Base-by-base conservation (phyloP, 768 basidiomycete genomes). In the Mycena maculata region DNA sequence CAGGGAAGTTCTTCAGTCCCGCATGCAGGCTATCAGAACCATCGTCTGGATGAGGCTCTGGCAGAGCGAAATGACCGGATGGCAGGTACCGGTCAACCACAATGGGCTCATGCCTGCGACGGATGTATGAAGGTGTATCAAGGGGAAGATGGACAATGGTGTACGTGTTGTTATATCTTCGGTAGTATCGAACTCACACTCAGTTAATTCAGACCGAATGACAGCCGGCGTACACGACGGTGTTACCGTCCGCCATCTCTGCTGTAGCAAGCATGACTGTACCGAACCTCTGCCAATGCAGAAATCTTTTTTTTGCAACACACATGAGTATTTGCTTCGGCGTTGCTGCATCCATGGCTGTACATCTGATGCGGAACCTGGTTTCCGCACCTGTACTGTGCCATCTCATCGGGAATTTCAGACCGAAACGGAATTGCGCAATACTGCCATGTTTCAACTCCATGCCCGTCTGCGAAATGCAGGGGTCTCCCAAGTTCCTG, bases 61-160 rank as follows among this genome's bases (percentile, higher is more conserved):
- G 44, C 25, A 3, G 59, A 60, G 28, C 16, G 66, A 6, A 67
- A 67, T 52, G 41, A 61, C 30, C 25, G 36, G 2, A 62, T 67
- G 60, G 53, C 31, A 31, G 66, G 66, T 9, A 67, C 60, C 2
- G 66, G 66, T 8, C 66, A 67, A 36, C 5, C 10, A 4, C 22
- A 28, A 4, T 67, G 66, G 66, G 42, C 52, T n/a, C 66, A 67
- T 57, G 44, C 52, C 3, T 67, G 66, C n/a, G 23, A 48, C 20
- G 15, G 31, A 18, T 67, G 66, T 36, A 54, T 41, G 38, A 52
- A 49, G 42, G 36, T 67, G 7, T 60, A 67, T n/a, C 47, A 55
- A 44, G 58, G 57, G 3, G 53, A 39, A 42, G 52, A 60, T 22
- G 31, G 28, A 3, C 11, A 10, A 3, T 67, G 42, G 50, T 56